These are phyloP conservation scores for Mercurialis annua DNA, from an alignment of 345 rosid species.

Conservation along the genomic window DNA sequence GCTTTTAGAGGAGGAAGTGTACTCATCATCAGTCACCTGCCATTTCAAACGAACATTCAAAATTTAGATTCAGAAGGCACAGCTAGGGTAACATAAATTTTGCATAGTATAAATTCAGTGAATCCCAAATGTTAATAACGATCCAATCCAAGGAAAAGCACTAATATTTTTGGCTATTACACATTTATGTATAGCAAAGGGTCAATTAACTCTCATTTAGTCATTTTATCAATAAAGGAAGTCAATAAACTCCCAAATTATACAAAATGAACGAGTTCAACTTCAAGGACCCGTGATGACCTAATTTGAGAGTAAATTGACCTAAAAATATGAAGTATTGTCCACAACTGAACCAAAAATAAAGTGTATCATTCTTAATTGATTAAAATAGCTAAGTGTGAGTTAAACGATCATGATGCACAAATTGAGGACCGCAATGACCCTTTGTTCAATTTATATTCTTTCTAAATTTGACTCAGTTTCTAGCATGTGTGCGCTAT, in stretches of 20 bases:
- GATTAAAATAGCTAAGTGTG: too few species aligned
- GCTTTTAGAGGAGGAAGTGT: conserved; percentile 18
- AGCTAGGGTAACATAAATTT: background rate
- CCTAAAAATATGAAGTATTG: too few species aligned
- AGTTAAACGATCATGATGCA: background rate
- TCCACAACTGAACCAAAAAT: too few species aligned
- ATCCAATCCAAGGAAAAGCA: background rate
- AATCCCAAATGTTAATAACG: background rate
- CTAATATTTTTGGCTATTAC: too few species aligned
- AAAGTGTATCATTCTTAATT: too few species aligned
- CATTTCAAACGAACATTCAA: conserved; percentile 2
- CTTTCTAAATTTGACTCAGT: background rate
- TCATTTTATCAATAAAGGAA: too few species aligned
- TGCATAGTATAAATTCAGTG: background rate
- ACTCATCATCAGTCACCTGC: conserved; percentile 23
- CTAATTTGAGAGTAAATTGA: too few species aligned
- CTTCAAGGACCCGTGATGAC: too few species aligned
- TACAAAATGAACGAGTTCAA: too few species aligned
- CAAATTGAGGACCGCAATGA: background rate
- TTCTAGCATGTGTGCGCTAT: background rate
- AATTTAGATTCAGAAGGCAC: background rate
- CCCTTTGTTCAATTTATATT: background rate
- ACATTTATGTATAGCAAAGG: too few species aligned
- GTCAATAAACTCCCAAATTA: too few species aligned
- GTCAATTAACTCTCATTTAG: too few species aligned